Evolutionary conservation across 495 filamentous ascomycete species (phyloP).

Genomic region (Aspergillus campestris): DNA sequence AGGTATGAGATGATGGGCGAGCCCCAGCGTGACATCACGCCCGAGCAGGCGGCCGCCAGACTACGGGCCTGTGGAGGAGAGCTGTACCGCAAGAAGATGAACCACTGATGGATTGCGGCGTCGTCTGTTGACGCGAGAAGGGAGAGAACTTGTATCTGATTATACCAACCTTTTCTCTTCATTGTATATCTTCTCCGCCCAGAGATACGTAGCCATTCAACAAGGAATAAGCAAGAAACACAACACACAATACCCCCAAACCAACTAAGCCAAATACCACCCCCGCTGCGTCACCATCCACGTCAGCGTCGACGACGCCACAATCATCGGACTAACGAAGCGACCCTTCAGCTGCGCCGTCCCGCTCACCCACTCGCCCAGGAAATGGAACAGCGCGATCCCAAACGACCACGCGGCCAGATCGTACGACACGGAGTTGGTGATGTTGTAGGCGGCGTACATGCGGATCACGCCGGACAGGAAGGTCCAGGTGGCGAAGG

Average conservation of each 20-base stretch:
- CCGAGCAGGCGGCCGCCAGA: constrained; percentile 82
- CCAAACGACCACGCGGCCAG: constrained; percentile 71
- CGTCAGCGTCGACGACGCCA: constrained; percentile 55
- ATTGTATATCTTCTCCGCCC: no score
- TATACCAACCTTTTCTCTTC: no score
- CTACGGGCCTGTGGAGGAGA: constrained; percentile 69
- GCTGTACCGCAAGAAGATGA: constrained; percentile 68
- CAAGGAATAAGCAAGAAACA: neutral
- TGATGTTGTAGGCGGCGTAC: constrained; percentile 81
- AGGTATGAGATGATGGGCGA: constrained; percentile 91
- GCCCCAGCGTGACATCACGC: constrained; percentile 94
- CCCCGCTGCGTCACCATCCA: constrained; percentile 74
- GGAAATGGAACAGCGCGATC: constrained; percentile 74
- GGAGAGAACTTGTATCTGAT: neutral
- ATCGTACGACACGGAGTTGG: constrained; percentile 61
- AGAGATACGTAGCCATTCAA: neutral
- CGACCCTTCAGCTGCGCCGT: constrained; percentile 61
- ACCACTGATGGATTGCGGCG: constrained; percentile 8
- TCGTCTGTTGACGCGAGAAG: neutral
- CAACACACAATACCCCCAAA: neutral
- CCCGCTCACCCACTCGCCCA: constrained; percentile 66
- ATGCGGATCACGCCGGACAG: constrained; percentile 65
- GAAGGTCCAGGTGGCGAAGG: constrained; percentile 90
- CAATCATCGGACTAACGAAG: constrained; percentile 61
- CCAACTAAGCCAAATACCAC: constrained; percentile 22